Evolutionary conservation across 2,329 filamentous ascomycete genomes (phyloP).

Genomic region (Paracamarosporium sp.): DNA sequence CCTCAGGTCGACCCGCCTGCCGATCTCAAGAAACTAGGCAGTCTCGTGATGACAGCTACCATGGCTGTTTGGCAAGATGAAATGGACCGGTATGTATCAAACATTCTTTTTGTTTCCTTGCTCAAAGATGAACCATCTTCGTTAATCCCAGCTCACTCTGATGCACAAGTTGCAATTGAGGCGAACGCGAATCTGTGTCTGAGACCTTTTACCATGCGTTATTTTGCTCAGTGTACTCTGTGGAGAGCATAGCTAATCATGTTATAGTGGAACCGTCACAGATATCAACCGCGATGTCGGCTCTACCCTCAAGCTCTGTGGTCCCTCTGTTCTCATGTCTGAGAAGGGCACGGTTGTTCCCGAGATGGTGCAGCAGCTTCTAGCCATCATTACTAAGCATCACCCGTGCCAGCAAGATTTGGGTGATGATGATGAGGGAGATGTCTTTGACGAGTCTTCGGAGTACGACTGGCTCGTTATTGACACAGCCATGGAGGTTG

Average conservation of each 20-base stretch:
- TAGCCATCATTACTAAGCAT: constrained; percentile 82
- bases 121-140: constrained; percentile 78
- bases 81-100: constrained; percentile 81
- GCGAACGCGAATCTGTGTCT: constrained; percentile 77
- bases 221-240: constrained; percentile 14
- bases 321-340: constrained; percentile 81
- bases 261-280: constrained; percentile 78
- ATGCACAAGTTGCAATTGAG: constrained; percentile 85
- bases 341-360: constrained; percentile 70
- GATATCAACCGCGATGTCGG: constrained; percentile 95
- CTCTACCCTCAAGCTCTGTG: constrained; percentile 87
- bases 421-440: constrained; percentile 76
- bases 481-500: constrained; percentile 90
- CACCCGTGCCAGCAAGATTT: constrained; percentile 94
- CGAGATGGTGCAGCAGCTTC: constrained; percentile 76
- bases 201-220: constrained; percentile 54
- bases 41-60: constrained; percentile 84
- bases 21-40: constrained; percentile 83
- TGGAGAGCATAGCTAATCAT: constrained; percentile 24
- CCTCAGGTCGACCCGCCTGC: constrained; percentile 78
- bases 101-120: constrained; percentile 12
- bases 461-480: constrained; percentile 98
- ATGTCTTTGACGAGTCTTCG: constrained; percentile 74
- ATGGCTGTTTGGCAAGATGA: constrained; percentile 88
- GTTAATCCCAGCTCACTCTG: constrained; percentile 99